Evolutionary conservation across 2,329 filamentous ascomycete genomes (phyloP).

Genomic region (Sclerotiophoma versabilis): DNA sequence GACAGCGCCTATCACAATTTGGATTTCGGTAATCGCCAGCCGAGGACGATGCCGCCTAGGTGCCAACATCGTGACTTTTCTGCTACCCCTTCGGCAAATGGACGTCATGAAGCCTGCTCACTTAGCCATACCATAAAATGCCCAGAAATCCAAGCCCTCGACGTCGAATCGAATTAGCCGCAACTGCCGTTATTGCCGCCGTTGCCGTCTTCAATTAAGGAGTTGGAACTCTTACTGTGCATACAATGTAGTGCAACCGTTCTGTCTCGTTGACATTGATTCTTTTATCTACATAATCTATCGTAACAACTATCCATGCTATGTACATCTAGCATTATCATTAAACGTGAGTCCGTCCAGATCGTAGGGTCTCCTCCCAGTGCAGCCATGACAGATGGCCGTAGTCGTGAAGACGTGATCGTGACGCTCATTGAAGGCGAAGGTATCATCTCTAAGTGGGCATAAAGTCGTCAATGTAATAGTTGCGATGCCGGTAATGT

Average conservation of each 20-base stretch:
- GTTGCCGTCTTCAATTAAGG: neutral
- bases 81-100: neutral
- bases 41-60: constrained; percentile 15
- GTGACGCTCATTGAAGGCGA: constrained; percentile 40
- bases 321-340: constrained; percentile 23
- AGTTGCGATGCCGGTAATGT: constrained; percentile 9
- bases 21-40: constrained; percentile 9
- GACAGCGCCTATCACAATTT: constrained; percentile 29
- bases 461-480: constrained; percentile 24
- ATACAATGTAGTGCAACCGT: neutral
- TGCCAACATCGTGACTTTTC: constrained; percentile 7
- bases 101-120: neutral
- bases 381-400: constrained; percentile 14
- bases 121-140: constrained; percentile 7
- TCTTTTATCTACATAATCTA: constrained; percentile 10
- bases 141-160: neutral
- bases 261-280: neutral
- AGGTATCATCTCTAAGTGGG: constrained; percentile 32
- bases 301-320: constrained; percentile 9
- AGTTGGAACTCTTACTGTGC: too few relatives aligned
- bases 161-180: neutral
- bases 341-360: constrained; percentile 18
- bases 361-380: constrained; percentile 8
- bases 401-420: constrained; percentile 31
- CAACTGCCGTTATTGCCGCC: constrained; percentile 5